Evolutionary conservation across 441 rosid species (phyloP), one percentile per base, ranked within the genome.

Genomic region (Dalechampia spathulata): DNA sequence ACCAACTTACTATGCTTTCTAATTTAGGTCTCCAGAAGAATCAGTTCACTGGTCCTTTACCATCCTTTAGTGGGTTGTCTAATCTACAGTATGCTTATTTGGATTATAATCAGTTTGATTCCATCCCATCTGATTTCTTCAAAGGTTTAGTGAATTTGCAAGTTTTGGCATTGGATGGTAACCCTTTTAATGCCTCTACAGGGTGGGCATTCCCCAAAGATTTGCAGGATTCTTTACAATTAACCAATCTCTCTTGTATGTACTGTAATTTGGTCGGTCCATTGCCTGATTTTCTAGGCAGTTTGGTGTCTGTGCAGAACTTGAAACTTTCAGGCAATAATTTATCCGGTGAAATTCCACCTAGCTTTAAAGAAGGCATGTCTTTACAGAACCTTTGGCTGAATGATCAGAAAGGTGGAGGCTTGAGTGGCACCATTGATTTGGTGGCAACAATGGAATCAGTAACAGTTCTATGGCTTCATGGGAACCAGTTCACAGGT

Each of bases 401-500:
- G 58, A 85, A 85, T 59, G 34, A 85, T 56, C 93, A 82, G 62
- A 39, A 53, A 12, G 66, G 66, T 1, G 72, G 72, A 3, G 79
- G 78, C 34, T 63, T 85, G 62, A 73, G 63, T 25, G 87, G 93
- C 54, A 63, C 82, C 6, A 73, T 85, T 56, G 83, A 83, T 61
- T 70, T 75, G 44, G 76, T 80, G 55, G 62, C 80, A 28, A 76
- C 81, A 21, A 82, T 85, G 71, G 66, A 34, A 16, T 77, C 74
- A 4, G 72, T 77, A 39, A 68, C 53, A 39, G 66, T 63, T 54
- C 74, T 85, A 8, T 85, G 89, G 93, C 85, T 85, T 39, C 93
- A 85, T 49, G 89, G 93, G 63, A 85, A 85, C 45, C 71, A 69
- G 52, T 85, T 85, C 75, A 70, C 85, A 15, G 93, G 93, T 16